phyloP scores from a whole-genome alignment of 768 basidiomycete genomes.

The Serendipita sp. region DNA sequence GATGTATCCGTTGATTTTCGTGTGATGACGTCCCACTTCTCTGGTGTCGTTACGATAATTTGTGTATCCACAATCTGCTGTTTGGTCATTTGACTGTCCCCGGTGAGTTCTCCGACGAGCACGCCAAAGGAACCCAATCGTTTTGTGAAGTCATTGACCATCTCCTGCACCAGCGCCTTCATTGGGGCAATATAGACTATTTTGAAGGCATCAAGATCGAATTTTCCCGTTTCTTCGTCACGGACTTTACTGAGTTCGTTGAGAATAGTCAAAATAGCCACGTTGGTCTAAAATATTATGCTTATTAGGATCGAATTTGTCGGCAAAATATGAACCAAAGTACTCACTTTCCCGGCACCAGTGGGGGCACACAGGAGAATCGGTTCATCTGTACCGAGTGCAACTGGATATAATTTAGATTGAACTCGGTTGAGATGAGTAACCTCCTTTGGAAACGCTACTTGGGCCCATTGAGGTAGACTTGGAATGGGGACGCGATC shows the following conservation, averaged over 20 bases:
- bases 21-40: slow-evolving; percentile 99
- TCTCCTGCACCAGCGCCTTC: slow-evolving; percentile 98
- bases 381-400: slow-evolving; percentile 90
- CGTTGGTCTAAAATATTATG: slow-evolving; percentile 58
- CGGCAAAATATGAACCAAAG: not conserved
- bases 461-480: slow-evolving; percentile 73
- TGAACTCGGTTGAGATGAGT: slow-evolving; percentile 78
- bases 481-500: slow-evolving; percentile 56
- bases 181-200: slow-evolving; percentile 96
- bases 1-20: slow-evolving; percentile 93
- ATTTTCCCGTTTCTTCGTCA: slow-evolving; percentile 59
- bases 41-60: slow-evolving; percentile 95
- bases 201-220: slow-evolving; percentile 85
- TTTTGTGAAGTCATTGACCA: slow-evolving; percentile 84
- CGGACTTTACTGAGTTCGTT: slow-evolving; percentile 80
- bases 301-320: slow-evolving; percentile 10
- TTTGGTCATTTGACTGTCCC: slow-evolving; percentile 96
- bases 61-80: slow-evolving; percentile 93
- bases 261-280: slow-evolving; percentile 88
- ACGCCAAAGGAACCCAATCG: slow-evolving; percentile 59
- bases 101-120: slow-evolving; percentile 88
- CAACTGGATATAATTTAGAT: slow-evolving; percentile 81
- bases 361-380: slow-evolving; percentile 94
- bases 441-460: slow-evolving; percentile 59
- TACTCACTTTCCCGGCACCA: slow-evolving; percentile 85